Evolutionary conservation across 495 filamentous ascomycete species (phyloP).

Genomic region (Xylaria intraflava): DNA sequence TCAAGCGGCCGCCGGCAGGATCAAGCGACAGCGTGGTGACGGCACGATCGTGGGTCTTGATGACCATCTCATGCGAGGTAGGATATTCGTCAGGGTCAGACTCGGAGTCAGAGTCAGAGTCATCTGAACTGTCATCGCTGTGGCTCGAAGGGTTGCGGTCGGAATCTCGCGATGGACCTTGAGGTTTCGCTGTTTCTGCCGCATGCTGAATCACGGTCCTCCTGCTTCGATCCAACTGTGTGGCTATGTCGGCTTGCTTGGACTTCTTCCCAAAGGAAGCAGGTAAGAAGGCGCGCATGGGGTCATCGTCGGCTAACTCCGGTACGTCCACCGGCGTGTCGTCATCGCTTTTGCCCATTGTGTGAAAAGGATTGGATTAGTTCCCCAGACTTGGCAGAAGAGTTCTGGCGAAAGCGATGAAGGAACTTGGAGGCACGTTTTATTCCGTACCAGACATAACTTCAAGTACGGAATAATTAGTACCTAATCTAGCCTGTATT

Average conservation of each 20-base stretch:
- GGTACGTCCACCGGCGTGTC: constrained; percentile 51
- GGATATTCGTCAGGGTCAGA: constrained; percentile 95
- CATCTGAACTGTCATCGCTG: constrained; percentile 48
- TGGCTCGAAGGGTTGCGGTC: constrained; percentile 42
- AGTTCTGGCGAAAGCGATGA: neutral
- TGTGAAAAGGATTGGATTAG: neutral
- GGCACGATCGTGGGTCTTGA: constrained; percentile 87
- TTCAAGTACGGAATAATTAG: too few relatives aligned
- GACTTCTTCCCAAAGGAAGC: constrained; percentile 80
- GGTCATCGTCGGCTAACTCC: constrained; percentile 55
- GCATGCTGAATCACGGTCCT: constrained; percentile 37
- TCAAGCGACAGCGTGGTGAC: constrained; percentile 80
- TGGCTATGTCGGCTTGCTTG: constrained; percentile 62
- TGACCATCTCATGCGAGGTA: constrained; percentile 82
- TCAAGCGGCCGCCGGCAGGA: constrained; percentile 73
- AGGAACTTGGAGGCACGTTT: neutral
- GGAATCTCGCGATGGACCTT: constrained; percentile 16
- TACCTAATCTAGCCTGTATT: too few relatives aligned
- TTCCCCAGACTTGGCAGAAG: neutral
- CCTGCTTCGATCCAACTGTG: constrained; percentile 73
- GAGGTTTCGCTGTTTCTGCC: constrained; percentile 12
- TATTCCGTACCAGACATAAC: too few relatives aligned
- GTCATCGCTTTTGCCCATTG: constrained; percentile 58
- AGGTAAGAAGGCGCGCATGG: constrained; percentile 75
- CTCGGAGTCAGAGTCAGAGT: constrained; percentile 64